Evolutionary conservation across 148 eudicot genomes (phyloP).

Genomic region (Oxyria digyna): DNA sequence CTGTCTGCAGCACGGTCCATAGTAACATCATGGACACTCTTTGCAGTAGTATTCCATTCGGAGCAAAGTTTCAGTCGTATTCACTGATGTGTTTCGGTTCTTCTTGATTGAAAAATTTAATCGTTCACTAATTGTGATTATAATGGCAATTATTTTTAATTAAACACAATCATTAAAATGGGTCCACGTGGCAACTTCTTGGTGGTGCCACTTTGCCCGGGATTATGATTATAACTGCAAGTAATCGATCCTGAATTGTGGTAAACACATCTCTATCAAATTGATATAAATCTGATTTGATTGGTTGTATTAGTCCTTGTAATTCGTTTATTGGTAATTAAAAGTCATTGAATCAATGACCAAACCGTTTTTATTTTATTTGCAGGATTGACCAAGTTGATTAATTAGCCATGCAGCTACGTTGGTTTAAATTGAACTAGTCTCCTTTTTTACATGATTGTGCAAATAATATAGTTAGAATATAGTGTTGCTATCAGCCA

Average conservation of each 20-base stretch:
- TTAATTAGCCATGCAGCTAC: no score
- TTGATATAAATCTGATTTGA: neutral
- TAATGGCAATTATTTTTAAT: neutral
- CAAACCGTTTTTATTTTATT: neutral
- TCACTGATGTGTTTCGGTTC: neutral
- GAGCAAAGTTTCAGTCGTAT: no score
- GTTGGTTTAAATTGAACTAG: no score
- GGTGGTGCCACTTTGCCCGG: neutral
- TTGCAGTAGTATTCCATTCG: no score
- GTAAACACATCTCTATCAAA: neutral
- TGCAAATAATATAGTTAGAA: neutral
- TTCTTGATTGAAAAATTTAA: neutral
- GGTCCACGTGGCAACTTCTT: neutral
- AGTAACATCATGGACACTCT: no score
- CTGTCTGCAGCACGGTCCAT: no score
- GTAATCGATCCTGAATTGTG: neutral
- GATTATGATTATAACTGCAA: neutral
- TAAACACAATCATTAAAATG: neutral
- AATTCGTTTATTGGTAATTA: neutral
- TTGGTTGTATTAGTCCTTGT: neutral
- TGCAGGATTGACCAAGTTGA: neutral
- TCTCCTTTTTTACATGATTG: neutral
- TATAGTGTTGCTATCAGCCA: neutral
- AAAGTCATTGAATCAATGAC: neutral
- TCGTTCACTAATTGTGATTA: neutral